phyloP scores from a whole-genome alignment of 208 protist genomes.

The Porcisia deanei region DNA sequence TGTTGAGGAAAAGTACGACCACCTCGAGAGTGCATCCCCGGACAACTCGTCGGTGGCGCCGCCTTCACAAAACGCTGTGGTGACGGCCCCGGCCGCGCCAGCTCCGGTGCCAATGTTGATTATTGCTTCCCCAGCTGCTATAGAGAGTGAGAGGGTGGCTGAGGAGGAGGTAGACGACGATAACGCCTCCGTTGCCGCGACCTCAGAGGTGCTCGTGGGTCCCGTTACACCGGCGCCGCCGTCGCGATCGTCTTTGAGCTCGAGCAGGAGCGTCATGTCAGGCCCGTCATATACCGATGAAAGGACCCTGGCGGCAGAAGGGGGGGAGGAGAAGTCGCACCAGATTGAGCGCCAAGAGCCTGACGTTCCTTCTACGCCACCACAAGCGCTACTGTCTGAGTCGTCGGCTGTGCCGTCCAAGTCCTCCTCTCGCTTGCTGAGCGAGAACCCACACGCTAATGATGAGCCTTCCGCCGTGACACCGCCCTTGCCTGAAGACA shows the following conservation, averaged over 20 bases:
- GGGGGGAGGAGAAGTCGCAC: constrained; percentile 1
- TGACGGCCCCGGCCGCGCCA: not conserved
- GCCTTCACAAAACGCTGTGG: not conserved
- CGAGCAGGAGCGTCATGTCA: not conserved
- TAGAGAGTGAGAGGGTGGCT: not conserved
- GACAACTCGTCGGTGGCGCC: not conserved
- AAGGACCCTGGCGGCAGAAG: not conserved
- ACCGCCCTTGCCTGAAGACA: not conserved
- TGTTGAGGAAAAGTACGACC: not conserved
- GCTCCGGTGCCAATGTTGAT: not conserved
- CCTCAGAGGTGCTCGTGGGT: not conserved
- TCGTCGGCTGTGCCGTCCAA: not conserved
- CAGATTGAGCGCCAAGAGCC: not conserved
- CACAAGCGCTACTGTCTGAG: not conserved
- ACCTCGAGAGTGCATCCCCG: constrained; percentile 5
- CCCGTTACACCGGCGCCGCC: not conserved
- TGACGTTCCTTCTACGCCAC: not conserved
- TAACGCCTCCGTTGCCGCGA: not conserved
- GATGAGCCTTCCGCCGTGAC: not conserved
- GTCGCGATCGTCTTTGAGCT: not conserved
- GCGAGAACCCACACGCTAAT: not conserved
- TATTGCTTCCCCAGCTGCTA: not conserved
- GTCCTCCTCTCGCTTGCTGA: not conserved
- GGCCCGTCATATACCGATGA: not conserved
- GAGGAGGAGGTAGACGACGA: not conserved